These are phyloP conservation scores for Petunia hybrid DNA, from an alignment of 305 asterid genomes.

Conservation along the genomic window DNA sequence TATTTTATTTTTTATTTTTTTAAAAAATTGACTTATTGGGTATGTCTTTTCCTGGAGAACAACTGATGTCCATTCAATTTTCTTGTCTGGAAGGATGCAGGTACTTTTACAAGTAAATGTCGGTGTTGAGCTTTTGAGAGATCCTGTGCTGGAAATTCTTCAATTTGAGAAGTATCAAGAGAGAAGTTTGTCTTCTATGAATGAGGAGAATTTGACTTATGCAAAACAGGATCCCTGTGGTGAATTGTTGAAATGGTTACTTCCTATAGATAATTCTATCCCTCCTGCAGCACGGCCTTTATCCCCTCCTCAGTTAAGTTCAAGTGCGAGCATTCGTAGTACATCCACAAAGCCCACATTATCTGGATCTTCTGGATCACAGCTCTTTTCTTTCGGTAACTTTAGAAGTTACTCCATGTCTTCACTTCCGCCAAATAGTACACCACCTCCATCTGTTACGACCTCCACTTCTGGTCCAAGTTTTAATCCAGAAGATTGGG, in stretches of 20 bases:
- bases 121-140: constrained; percentile 71
- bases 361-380: constrained; percentile 81
- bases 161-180: constrained; percentile 88
- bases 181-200: constrained; percentile 54
- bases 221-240: constrained; percentile 76
- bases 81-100: constrained; percentile 98
- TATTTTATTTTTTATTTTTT: too few relatives aligned
- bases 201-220: constrained; percentile 48
- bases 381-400: constrained; percentile 85
- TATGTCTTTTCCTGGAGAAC: constrained; percentile 32
- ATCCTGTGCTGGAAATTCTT: constrained; percentile 95
- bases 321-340: constrained; percentile 74
- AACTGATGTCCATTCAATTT: constrained; percentile 62
- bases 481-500: constrained; percentile 77
- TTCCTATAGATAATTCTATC: constrained; percentile 91
- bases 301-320: constrained; percentile 75
- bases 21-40: not conserved
- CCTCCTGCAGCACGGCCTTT: constrained; percentile 71
- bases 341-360: constrained; percentile 64
- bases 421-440: constrained; percentile 74
- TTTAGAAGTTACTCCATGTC: constrained; percentile 99
- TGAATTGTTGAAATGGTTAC: constrained; percentile 88
- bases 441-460: constrained; percentile 67
- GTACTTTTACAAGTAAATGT: constrained; percentile 94
- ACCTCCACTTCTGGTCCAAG: constrained; percentile 59